Conservation (phyloP, 805 yeast genomes). For the Suhomyces faveliae region DNA sequence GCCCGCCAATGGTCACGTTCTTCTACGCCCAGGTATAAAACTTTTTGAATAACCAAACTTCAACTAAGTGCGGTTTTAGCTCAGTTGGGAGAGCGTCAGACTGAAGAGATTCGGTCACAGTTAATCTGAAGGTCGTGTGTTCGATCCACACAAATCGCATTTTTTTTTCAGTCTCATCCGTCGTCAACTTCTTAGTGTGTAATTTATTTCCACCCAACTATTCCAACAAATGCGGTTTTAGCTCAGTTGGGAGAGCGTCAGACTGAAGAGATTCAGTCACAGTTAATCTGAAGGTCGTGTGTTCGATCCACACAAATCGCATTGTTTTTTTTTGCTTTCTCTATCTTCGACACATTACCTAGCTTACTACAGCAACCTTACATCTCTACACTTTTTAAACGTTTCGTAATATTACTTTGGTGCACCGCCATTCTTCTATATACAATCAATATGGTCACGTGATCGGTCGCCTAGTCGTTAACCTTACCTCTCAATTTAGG, state of each 20-base stretch:
- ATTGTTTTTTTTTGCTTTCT: slow-evolving; percentile 10
- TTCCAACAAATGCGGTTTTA: slow-evolving; percentile 25
- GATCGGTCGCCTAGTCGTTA: slow-evolving; percentile 26
- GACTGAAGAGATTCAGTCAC: slow-evolving; percentile 28
- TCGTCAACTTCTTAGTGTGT: not conserved
- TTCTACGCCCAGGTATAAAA: not conserved
- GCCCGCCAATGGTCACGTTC: no score
- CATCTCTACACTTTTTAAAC: not conserved
- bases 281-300: slow-evolving; percentile 73
- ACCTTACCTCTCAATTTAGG: slow-evolving; percentile 52
- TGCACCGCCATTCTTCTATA: not conserved
- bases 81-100: slow-evolving; percentile 40
- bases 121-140: slow-evolving; percentile 83
- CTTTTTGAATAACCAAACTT: not conserved
- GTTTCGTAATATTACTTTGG: not conserved
- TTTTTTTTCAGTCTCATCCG: slow-evolving; percentile 11
- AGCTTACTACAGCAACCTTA: not conserved
- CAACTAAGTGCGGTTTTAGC: slow-evolving; percentile 26
- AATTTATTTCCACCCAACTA: not conserved
- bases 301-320: slow-evolving; percentile 34
- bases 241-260: slow-evolving; percentile 43
- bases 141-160: slow-evolving; percentile 79
- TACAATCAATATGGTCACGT: not conserved
- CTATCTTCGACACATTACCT: not conserved
- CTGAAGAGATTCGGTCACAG: slow-evolving; percentile 31